Conservation (phyloP, 2,329 filamentous ascomycete species). For the Cladorrhinum sp. region DNA sequence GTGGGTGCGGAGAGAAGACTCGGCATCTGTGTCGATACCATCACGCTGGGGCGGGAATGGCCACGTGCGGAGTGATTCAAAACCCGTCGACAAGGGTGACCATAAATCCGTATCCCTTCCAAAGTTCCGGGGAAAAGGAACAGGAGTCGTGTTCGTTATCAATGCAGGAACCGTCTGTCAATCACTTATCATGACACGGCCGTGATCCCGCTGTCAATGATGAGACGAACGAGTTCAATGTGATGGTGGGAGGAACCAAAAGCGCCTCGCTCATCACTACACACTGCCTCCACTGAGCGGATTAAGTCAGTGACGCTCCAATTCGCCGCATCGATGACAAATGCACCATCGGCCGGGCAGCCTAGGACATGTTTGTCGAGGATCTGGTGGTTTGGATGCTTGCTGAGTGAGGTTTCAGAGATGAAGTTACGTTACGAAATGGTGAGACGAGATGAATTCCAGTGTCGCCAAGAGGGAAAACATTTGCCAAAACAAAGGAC, state of each 20-base stretch:
- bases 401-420: not conserved
- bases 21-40: slow-evolving; percentile 20
- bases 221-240: not conserved
- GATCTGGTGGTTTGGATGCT: not conserved
- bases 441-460: not conserved
- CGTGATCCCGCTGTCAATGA: not conserved
- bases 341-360: too few species aligned
- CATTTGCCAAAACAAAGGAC: not conserved
- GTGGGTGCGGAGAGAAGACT: slow-evolving; percentile 19
- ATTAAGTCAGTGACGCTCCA: too few species aligned
- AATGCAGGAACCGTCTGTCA: not conserved
- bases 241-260: too few species aligned
- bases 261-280: too few species aligned
- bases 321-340: too few species aligned
- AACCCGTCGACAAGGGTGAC: not conserved
- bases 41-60: not conserved
- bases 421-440: not conserved
- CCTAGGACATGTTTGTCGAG: too few species aligned
- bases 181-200: not conserved
- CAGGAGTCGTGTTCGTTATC: not conserved
- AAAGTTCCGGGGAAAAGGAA: not conserved
- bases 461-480: not conserved
- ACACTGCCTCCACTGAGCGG: too few species aligned
- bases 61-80: not conserved
- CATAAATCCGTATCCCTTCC: not conserved